Percentiles rank a stretch among this genome's conserved stretches.
Conservation (phyloP, 805 yeast genomes). For the Wickerhamomyces kurtzmanii region DNA sequence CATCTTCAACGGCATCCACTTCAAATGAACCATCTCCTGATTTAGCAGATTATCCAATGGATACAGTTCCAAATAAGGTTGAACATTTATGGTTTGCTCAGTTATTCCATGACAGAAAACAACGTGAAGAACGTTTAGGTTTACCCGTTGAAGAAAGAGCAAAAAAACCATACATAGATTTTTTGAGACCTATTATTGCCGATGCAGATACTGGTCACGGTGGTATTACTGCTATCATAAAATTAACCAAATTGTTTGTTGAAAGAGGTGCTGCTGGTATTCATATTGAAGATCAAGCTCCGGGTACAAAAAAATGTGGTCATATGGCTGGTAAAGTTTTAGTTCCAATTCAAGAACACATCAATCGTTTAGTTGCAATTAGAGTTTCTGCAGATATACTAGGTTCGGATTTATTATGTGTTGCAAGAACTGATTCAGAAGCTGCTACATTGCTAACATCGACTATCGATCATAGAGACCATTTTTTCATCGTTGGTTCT, state of each 20-base stretch:
- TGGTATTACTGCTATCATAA: slow-evolving; percentile 93
- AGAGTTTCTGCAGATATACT: slow-evolving; percentile 93
- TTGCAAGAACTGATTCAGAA: slow-evolving; percentile 96
- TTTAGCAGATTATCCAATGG: slow-evolving; percentile 97
- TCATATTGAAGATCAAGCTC: slow-evolving; percentile 98
- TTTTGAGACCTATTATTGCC: slow-evolving; percentile 89
- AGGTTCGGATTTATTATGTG: slow-evolving; percentile 76
- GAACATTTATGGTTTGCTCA: slow-evolving; percentile 96
- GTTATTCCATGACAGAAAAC: slow-evolving; percentile 94
- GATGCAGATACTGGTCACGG: slow-evolving; percentile 99
- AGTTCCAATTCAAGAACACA: slow-evolving; percentile 96
- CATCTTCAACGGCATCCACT: slow-evolving; percentile 95
- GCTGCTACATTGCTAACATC: slow-evolving; percentile 94
- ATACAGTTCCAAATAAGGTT: slow-evolving; percentile 97
- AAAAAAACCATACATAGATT: slow-evolving; percentile 69
- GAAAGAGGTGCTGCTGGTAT: slow-evolving; percentile 99
- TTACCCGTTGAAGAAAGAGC: slow-evolving; percentile 56
- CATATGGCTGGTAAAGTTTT: slow-evolving; percentile 99
- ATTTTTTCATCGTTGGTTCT: slow-evolving; percentile 82
- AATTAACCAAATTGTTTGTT: slow-evolving; percentile 89
- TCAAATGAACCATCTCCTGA: slow-evolving; percentile 98
- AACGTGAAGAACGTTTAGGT: slow-evolving; percentile 55
- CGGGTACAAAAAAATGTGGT: slow-evolving; percentile 98
- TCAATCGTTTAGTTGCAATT: slow-evolving; percentile 86
- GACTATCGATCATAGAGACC: slow-evolving; percentile 91